Percentiles rank a stretch among this genome's conserved stretches.
Evolutionary conservation across 345 rosid genomes (phyloP).

Genomic region (Kernera saxatilis): DNA sequence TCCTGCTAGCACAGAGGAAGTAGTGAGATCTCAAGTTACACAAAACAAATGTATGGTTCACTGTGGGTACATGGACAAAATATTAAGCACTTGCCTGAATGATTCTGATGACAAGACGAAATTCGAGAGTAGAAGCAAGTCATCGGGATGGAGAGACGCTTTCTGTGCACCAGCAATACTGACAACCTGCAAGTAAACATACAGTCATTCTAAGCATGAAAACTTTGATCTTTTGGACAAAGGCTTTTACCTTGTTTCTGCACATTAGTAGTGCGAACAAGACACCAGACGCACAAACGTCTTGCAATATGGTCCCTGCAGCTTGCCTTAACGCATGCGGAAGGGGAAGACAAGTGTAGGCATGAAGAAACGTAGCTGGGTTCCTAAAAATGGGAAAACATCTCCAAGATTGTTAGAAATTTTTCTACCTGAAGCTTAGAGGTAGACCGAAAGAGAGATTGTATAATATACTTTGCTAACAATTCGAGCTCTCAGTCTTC

Average conservation of each 20-base stretch:
- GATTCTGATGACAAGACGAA: constrained; percentile 91
- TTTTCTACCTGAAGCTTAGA: background rate
- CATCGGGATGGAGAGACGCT: constrained; percentile 97
- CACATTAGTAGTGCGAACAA: constrained; percentile 84
- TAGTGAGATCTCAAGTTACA: constrained; percentile 6
- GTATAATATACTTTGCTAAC: background rate
- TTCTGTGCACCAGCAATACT: constrained; percentile 97
- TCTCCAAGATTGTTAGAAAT: background rate
- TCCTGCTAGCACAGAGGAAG: constrained; percentile 47
- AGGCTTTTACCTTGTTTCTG: constrained; percentile 57
- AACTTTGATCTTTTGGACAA: background rate
- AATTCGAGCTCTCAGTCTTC: background rate
- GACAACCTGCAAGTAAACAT: constrained; percentile 57
- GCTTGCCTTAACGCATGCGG: constrained; percentile 74
- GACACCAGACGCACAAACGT: constrained; percentile 82
- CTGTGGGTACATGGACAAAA: background rate
- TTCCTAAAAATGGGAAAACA: constrained; percentile 47
- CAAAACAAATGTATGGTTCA: background rate
- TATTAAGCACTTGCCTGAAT: constrained; percentile 55
- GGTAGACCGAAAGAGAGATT: background rate
- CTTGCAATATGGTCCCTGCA: constrained; percentile 86
- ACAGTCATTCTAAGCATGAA: background rate
- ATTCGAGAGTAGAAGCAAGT: constrained; percentile 86
- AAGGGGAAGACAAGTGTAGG: constrained; percentile 97
- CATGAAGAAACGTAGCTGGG: constrained; percentile 92